Conservation (phyloP, 2,329 filamentous ascomycete species). For the Ophiostoma populinum region DNA sequence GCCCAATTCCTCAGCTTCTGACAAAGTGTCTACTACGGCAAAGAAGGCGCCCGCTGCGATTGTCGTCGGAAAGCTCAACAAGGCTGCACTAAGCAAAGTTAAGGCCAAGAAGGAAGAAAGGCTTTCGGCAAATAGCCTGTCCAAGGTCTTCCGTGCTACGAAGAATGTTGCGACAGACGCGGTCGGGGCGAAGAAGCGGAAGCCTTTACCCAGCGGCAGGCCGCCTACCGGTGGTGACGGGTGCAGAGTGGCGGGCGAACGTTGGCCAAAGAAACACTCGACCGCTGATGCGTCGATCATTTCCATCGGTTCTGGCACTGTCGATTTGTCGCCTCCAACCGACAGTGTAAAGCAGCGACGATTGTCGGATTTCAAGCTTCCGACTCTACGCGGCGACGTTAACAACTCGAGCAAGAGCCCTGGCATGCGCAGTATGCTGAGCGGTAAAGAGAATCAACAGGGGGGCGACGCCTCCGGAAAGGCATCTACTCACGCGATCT, state of each 20-base stretch:
- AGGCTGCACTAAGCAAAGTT: slow-evolving; percentile 18
- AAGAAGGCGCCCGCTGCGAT: slow-evolving; percentile 3
- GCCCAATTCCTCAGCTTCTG: background rate
- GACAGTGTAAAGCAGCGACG: background rate
- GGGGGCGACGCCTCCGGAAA: background rate
- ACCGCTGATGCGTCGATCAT: no score
- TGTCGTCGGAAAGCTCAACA: slow-evolving; percentile 13
- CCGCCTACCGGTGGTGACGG: background rate
- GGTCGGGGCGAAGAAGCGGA: slow-evolving; percentile 5
- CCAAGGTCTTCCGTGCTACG: slow-evolving; percentile 27
- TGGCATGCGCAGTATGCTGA: background rate
- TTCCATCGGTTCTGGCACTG: no score
- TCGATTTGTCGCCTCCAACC: background rate
- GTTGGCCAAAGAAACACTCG: no score
- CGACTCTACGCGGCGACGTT: slow-evolving; percentile 6
- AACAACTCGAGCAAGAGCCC: background rate
- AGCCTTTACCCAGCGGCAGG: slow-evolving; percentile 2
- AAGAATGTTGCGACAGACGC: slow-evolving; percentile 19
- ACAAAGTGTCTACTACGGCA: slow-evolving; percentile 1
- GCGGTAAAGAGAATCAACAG: slow-evolving; percentile 3
- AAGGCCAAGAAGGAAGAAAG: slow-evolving; percentile 18
- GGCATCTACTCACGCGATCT: no score
- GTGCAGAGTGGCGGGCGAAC: background rate
- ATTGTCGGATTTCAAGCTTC: slow-evolving; percentile 1
- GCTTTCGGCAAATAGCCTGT: slow-evolving; percentile 12